Base-by-base conservation (phyloP, 169 alveolate genomes). In the Amoebophrya sp. region DNA sequence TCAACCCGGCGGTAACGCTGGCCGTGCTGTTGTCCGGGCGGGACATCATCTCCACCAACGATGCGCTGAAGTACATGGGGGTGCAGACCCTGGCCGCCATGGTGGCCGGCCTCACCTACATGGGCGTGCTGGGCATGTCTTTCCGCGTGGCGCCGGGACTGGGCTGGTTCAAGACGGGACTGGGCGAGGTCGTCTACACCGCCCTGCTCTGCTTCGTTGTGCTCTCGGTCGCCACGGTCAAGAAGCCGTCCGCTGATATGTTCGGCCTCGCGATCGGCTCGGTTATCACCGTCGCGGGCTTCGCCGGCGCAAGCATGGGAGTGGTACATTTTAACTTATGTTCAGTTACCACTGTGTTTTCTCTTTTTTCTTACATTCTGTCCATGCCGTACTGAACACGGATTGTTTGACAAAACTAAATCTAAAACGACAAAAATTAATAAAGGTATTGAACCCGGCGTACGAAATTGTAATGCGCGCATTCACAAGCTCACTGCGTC, bases 251-350 rank as follows among this genome's bases (percentile, higher is more conserved):
- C 35, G 53, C 91, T 14, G 77, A 91, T 40, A 54, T 88, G 89
- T 92, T 92, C 89, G 94, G 94, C 39, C 77, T 92, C 32, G 94
- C 94, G 35, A 92, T 92, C 40, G 94, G 92, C 40, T 89, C 92
- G 38, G 89, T 91, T 33, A 89, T 92, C 53, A 92, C 94, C 29
- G 94, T 89, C 0, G 94, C 92, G 7, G 94, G 94, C 29, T 89
- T 89, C 40, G 94, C 94, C 0, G 90, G 53, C 29, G 94, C 92
- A 0, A 33, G 92, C 83, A n/a, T 92, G 66, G 66, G 66, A 47
- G 66, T 47, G 66, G 66, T 47, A 47, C 66, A 47, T n/a, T n/a
- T n/a, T n/a, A n/a, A n/a, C n/a, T n/a, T n/a, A n/a, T n/a, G n/a
- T n/a, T n/a, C n/a, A n/a, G n/a, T n/a, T n/a, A n/a, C n/a, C n/a